Base-by-base conservation (phyloP, 1,139 yeast genomes). In the Hyphopichia pseudoburtonii region DNA sequence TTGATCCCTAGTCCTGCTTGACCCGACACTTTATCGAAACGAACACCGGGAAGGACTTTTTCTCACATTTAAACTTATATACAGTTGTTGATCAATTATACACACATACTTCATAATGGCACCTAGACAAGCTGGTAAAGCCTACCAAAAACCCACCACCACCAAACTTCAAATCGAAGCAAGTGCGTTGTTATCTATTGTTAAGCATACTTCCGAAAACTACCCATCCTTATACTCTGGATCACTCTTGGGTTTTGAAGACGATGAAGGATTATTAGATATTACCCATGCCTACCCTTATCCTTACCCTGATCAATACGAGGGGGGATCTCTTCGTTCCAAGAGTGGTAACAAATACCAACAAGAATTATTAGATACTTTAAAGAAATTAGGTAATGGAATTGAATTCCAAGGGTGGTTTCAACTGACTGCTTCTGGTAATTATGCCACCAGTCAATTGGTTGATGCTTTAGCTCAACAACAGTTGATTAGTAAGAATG, bases 331-430 rank as follows among this genome's bases (percentile, higher is more conserved):
- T 5, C 73, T 76, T 54, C 66, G 70, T 42, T 69, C 83, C 36
- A 77, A 79, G 57, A 71, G 80, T 46, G 86, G 87, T 39, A 68
- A 70, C 44, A 80, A 76, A 56, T 88, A 82, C 64, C 90, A 84
- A 58, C 77, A 76, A 43, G 90, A 85, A 37, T 72, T 85, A 54
- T 69, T 83, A 47, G 76, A 76, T 36, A 76, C 78, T 43, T 73
- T 86, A 48, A 78, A 74, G 51, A 75, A 72, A 42, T 77, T 82
- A 46, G 85, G 84, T 34, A 73, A 78, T 44, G 94, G 90, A 34
- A 73, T 81, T 35, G 87, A 82, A 57, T 75, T 82, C 47, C 78
- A 83, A 48, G 96, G 96, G 26, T 88, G 90, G 90, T 88, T 85
- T 64, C 80, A 86, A 55, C 73, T 86, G 35, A 74, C 89, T 25